Conservation (phyloP, 768 basidiomycete species). For the Steccherinum ochraceum region DNA sequence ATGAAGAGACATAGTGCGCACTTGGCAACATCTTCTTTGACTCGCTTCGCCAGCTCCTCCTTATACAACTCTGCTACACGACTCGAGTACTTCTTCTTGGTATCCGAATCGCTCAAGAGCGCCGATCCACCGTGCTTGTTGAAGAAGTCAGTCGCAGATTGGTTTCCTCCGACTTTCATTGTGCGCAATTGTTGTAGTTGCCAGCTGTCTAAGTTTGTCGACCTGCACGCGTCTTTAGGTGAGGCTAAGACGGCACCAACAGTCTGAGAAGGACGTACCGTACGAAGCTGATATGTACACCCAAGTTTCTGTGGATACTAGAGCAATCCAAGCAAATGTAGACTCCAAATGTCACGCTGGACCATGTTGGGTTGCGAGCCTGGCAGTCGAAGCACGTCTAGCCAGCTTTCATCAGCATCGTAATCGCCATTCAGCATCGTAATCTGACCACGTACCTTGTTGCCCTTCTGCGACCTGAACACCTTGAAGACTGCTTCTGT, state of each 20-base stretch:
- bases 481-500: constrained; percentile 83
- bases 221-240: constrained; percentile 40
- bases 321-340: constrained; percentile 99
- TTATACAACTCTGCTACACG: constrained; percentile 84
- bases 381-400: constrained; percentile 92
- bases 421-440: neutral
- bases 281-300: constrained; percentile 97
- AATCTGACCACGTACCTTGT: constrained; percentile 57
- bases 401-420: constrained; percentile 3
- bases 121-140: constrained; percentile 76
- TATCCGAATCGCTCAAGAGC: constrained; percentile 65
- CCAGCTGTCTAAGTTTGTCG: constrained; percentile 96
- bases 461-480: constrained; percentile 78
- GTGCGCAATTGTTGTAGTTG: constrained; percentile 83
- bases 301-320: constrained; percentile 90
- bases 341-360: constrained; percentile 91
- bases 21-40: constrained; percentile 69
- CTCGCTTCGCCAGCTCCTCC: constrained; percentile 78
- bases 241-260: neutral
- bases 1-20: constrained; percentile 30
- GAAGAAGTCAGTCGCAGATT: constrained; percentile 82
- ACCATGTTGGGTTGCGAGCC: constrained; percentile 97
- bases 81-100: constrained; percentile 86
- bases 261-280: constrained; percentile 44
- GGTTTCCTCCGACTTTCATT: constrained; percentile 96